These are phyloP conservation scores for Trichomonas vaginalis DNA, from an alignment of 208 protist species.

Conservation along the genomic window DNA sequence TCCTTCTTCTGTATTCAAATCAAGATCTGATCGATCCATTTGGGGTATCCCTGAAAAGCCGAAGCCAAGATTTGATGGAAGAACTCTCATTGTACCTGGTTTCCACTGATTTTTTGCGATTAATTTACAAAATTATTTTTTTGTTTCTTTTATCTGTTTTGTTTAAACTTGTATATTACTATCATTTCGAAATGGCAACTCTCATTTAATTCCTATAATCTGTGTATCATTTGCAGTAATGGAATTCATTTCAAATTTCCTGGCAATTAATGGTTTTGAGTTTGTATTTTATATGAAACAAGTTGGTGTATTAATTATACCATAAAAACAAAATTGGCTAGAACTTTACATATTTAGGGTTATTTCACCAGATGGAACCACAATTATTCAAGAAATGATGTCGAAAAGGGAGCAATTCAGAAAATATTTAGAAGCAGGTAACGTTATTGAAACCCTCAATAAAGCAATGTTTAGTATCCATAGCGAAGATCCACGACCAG, in stretches of 20 bases:
- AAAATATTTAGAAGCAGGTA: not conserved
- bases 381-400: too few relatives aligned
- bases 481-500: not conserved
- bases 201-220: too few relatives aligned
- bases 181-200: too few relatives aligned
- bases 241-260: too few relatives aligned
- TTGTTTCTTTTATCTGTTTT: not conserved
- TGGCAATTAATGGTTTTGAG: too few relatives aligned
- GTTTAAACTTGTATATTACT: not conserved
- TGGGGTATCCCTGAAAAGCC: not conserved
- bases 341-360: too few relatives aligned
- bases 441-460: not conserved
- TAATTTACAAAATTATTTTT: not conserved
- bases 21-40: not conserved
- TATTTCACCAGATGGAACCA: too few relatives aligned
- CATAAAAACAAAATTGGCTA: too few relatives aligned
- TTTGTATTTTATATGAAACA: too few relatives aligned
- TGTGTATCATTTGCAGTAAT: too few relatives aligned
- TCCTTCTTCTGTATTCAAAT: not conserved
- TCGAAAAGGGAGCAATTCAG: not conserved
- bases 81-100: not conserved
- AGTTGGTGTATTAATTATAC: too few relatives aligned
- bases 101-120: not conserved
- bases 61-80: not conserved
- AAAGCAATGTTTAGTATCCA: not conserved